Evolutionary conservation across 768 basidiomycete genomes (phyloP), one percentile per base, ranked within the genome.

Genomic region (Cystobasidium onofrii): DNA sequence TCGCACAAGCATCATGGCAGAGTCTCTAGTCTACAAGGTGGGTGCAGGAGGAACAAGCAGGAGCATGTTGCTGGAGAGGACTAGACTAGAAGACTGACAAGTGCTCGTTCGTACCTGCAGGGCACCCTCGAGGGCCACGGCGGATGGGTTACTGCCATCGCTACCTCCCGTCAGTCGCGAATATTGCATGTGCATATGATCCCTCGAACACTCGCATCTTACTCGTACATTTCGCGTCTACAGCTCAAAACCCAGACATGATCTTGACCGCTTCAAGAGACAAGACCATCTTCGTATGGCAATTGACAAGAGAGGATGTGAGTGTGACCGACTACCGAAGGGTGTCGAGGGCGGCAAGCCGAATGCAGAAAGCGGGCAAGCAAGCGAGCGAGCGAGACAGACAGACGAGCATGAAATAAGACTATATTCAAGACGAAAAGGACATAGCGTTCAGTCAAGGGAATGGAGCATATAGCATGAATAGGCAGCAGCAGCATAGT

Each of bases 231-330:
- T 44, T 13, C 66, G 13, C 12, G 7, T 57, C 29, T 54, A 23
- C 70, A 73, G 73, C 78, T 44, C 95, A 98, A 86, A 98, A 95
- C 85, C 96, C 94, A 60, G 94, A 99, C 83, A 91, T 96, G 89
- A 94, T 99, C 83, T 84, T 99, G 83, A 96, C 94, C 77, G 92
- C 94, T 77, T 98, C 96, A 76, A 88, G 96, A 63, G 96, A 99
- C 89, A 98, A 96, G 88, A 96, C 92, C 71, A 91, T 97, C 85
- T 97, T 99, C 81, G 93, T 97, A 81, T 99, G 96, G 96, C 90
- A 92, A 82, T 85, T 99, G 81, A 96, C 95, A 78, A 91, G 96
- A 77, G 84, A 84, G 77, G 83, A 84, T 74, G 57, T 60, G 57
- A 27, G 57, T 60, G 27, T 20, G 18, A 90, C 77, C n/a, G n/a